Base-by-base conservation (phyloP, 116 monocot genomes). In the Papilionanthe hybrid region DNA sequence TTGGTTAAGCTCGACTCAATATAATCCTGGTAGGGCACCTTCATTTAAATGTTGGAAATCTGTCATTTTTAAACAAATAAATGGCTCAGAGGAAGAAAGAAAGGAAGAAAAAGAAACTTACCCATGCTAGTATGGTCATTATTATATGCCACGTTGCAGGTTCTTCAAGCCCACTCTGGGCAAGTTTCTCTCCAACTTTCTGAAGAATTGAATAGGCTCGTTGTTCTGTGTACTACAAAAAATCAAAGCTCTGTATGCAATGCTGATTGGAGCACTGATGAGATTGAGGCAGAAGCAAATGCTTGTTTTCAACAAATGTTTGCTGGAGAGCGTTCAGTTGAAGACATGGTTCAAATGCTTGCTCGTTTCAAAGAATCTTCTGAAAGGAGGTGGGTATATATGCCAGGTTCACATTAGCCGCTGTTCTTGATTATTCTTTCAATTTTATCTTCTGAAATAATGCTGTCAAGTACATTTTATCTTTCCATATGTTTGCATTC, bases 251-350 rank as follows among this genome's bases (percentile, higher is more conserved):
- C 56, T 20, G 43, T 85, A 82, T 55, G 78, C 67, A 75, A 75
- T 49, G 67, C 90, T 74, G 87, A 91, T 27, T 85, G 80, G 67
- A 86, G 71, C 66, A 30, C 88, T 17, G 88, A 91, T 45, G 90
- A 87, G 74, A 82, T 95, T 37, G 99, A 95, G 67, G 81, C 80
- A 55, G 93, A 93, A 76, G 93, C 95, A 69, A 93, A 99, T 87
- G 74, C 85, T 69, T 99, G 95, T 76, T 95, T 99, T 79, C 99
- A 99, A 28, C 94, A 91, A 78, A 95, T 99, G 95, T 99, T 99
- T 78, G 90, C 93, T 83, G 95, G 90, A 69, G 91, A 93, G 80
- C 83, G 93, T 42, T 84, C 72, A 23, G 81, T 89, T 83, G 95
- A 99, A 42, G 86, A 60, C 17, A 95, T 99, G 91, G 86, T 99